Conservation (phyloP, 2,329 filamentous ascomycete genomes). For the Bipolaris cookei region DNA sequence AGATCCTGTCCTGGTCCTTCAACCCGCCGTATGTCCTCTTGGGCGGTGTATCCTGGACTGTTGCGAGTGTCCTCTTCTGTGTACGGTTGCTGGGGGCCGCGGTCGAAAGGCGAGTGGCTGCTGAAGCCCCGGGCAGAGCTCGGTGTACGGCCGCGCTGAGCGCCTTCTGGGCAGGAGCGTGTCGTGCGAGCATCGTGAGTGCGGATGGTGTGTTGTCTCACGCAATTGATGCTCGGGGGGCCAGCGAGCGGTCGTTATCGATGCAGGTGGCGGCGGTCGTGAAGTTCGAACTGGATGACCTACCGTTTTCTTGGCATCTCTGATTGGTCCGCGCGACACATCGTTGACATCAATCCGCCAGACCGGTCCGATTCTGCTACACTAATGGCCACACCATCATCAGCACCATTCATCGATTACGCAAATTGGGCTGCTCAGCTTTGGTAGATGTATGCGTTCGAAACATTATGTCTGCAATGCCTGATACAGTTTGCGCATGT, state of each 20-base stretch:
- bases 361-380: slow-evolving; percentile 9
- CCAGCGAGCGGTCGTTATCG: slow-evolving; percentile 37
- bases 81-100: slow-evolving; percentile 51
- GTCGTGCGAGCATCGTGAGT: slow-evolving; percentile 52
- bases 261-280: slow-evolving; percentile 39
- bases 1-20: slow-evolving; percentile 96
- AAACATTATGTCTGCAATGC: not conserved
- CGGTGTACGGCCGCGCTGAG: slow-evolving; percentile 51
- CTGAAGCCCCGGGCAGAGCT: slow-evolving; percentile 49
- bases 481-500: not conserved
- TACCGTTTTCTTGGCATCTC: slow-evolving; percentile 20
- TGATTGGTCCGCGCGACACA: slow-evolving; percentile 27
- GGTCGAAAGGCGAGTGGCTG: slow-evolving; percentile 49
- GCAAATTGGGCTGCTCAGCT: too few species aligned
- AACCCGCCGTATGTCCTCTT: slow-evolving; percentile 81
- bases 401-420: not conserved
- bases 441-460: not conserved
- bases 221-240: slow-evolving; percentile 50
- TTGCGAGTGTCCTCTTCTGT: slow-evolving; percentile 71
- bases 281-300: slow-evolving; percentile 33
- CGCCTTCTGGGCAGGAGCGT: slow-evolving; percentile 48
- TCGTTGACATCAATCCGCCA: slow-evolving; percentile 33
- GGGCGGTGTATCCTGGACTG: slow-evolving; percentile 59
- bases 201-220: slow-evolving; percentile 30
- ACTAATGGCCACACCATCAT: not conserved